These are phyloP conservation scores for Paraconiothyrium brasiliense DNA, from an alignment of 2,329 filamentous ascomycete species.

Conservation along the genomic window DNA sequence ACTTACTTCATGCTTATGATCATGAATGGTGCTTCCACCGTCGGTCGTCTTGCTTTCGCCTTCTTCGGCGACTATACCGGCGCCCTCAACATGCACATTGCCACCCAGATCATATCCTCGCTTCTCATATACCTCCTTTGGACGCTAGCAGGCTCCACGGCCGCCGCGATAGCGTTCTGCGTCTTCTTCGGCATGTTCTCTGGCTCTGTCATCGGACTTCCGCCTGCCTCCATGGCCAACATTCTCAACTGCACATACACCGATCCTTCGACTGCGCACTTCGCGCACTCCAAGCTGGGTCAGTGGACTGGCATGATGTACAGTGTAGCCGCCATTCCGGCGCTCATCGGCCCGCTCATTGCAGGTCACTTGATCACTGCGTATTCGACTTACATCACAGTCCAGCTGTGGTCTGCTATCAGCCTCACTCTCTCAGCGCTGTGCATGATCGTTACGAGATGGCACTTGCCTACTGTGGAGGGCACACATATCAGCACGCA, in stretches of 20 bases:
- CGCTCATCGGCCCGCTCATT: constrained; percentile 59
- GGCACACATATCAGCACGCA: constrained; percentile 33
- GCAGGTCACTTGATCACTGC: constrained; percentile 56
- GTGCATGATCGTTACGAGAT: constrained; percentile 52
- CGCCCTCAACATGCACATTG: constrained; percentile 57
- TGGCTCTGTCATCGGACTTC: constrained; percentile 61
- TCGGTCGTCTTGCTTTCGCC: constrained; percentile 58
- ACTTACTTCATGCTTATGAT: constrained; percentile 61
- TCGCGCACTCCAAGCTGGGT: constrained; percentile 54
- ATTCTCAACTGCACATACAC: constrained; percentile 52
- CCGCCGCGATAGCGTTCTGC: constrained; percentile 57
- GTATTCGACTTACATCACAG: constrained; percentile 54
- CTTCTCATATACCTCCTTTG: constrained; percentile 57
- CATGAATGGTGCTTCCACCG: constrained; percentile 60
- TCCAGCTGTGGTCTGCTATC: constrained; percentile 59
- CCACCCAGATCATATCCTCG: constrained; percentile 52
- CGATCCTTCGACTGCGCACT: constrained; percentile 33
- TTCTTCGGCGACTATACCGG: constrained; percentile 57
- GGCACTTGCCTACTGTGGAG: constrained; percentile 42
- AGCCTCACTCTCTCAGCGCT: constrained; percentile 53
- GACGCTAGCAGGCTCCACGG: constrained; percentile 51
- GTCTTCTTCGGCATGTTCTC: constrained; percentile 59
- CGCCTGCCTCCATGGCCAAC: constrained; percentile 59
- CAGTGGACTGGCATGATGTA: constrained; percentile 66
- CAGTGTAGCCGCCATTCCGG: constrained; percentile 54